These are phyloP conservation scores for Talaromyces rugulosus DNA, from an alignment of 2,329 filamentous ascomycete species.

Conservation along the genomic window DNA sequence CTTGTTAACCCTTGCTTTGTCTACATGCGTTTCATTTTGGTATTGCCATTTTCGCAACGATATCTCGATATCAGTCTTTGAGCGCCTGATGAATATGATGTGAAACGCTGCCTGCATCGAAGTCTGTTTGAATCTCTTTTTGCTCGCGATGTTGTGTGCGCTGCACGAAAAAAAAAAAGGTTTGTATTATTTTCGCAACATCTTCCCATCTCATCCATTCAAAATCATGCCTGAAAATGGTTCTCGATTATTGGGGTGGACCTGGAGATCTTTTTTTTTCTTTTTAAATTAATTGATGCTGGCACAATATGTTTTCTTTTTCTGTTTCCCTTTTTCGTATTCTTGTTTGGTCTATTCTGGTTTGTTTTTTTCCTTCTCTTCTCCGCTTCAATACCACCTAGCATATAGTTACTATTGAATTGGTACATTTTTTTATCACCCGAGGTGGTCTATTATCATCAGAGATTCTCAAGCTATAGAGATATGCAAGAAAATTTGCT, in stretches of 20 bases:
- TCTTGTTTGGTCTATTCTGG: neutral
- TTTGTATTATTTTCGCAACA: neutral
- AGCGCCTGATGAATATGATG: slow-evolving; percentile 4
- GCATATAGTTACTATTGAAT: neutral
- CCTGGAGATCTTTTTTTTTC: neutral
- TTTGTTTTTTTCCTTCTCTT: neutral
- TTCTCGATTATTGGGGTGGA: neutral
- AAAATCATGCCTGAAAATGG: neutral
- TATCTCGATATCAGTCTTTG: slow-evolving; percentile 1
- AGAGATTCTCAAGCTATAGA: neutral
- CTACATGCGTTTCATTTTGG: slow-evolving; percentile 4
- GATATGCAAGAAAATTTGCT: no score
- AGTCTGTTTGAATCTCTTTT: neutral
- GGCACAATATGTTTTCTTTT: neutral
- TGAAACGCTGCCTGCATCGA: slow-evolving; percentile 1
- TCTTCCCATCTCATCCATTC: neutral
- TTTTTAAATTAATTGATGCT: neutral
- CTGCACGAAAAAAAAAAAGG: slow-evolving; percentile 1
- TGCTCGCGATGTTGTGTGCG: neutral
- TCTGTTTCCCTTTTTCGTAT: neutral
- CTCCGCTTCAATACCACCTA: neutral
- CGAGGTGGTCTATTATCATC: neutral
- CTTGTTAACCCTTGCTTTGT: slow-evolving; percentile 4
- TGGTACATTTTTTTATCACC: neutral
- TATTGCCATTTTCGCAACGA: neutral